Conservation (phyloP, 495 filamentous ascomycete genomes). For the Podospora appendiculata region DNA sequence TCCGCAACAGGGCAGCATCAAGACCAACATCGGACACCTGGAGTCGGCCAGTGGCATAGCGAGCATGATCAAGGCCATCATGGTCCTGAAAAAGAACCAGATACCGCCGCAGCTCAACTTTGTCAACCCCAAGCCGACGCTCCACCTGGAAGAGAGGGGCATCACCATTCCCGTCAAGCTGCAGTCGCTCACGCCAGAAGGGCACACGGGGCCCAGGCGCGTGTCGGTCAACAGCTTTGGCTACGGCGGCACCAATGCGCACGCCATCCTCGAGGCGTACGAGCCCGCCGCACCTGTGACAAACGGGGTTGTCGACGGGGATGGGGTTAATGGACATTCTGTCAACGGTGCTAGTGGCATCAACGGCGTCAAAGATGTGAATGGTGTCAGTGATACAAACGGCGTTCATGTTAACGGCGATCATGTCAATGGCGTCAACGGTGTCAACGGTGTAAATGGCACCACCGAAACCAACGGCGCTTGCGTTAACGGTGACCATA, state of each 20-base stretch:
- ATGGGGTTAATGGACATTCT: too few relatives aligned
- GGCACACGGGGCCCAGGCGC: neutral
- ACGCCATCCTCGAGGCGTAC: slow-evolving; percentile 39
- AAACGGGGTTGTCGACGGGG: too few relatives aligned
- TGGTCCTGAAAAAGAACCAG: slow-evolving; percentile 39
- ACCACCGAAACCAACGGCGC: neutral
- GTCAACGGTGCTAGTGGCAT: too few relatives aligned
- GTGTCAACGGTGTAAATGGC: too few relatives aligned
- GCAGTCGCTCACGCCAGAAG: neutral
- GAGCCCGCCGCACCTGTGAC: neutral
- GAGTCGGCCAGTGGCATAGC: slow-evolving; percentile 44
- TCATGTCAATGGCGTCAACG: too few relatives aligned
- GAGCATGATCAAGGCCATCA: slow-evolving; percentile 42
- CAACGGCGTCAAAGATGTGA: too few relatives aligned
- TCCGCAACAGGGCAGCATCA: slow-evolving; percentile 34
- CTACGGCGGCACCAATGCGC: neutral
- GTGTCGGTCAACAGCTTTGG: slow-evolving; percentile 3
- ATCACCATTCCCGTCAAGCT: slow-evolving; percentile 4
- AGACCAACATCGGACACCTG: slow-evolving; percentile 47
- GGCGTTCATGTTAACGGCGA: too few relatives aligned
- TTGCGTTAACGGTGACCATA: neutral
- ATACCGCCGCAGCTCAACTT: slow-evolving; percentile 36
- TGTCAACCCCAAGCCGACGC: slow-evolving; percentile 37
- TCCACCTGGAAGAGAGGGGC: slow-evolving; percentile 10
- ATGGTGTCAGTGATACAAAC: too few relatives aligned